Conservation (phyloP, 202 grass and related monocot genomes). For the Elaeis oleifera region DNA sequence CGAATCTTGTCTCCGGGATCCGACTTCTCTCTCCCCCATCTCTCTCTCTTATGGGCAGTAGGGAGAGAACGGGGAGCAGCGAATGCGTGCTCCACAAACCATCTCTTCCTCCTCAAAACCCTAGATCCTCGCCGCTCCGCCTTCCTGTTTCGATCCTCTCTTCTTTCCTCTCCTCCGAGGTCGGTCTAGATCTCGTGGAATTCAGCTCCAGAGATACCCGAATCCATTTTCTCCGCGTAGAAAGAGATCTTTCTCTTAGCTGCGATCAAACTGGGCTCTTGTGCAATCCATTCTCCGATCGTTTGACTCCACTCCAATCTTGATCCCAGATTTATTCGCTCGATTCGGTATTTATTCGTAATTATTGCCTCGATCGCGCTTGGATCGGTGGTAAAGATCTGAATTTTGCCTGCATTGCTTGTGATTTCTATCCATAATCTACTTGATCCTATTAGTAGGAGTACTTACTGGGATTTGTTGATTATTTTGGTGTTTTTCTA, state of each 20-base stretch:
- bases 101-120: conserved; percentile 2
- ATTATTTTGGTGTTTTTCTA: no score
- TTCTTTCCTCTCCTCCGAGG: not conserved
- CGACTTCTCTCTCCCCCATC: not conserved
- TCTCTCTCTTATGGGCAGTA: not conserved
- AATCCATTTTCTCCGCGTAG: not conserved
- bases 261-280: not conserved
- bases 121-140: not conserved
- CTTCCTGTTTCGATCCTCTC: not conserved
- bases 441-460: no score
- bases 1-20: not conserved
- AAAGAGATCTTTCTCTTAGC: no score
- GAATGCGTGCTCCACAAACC: not conserved
- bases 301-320: no score
- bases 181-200: not conserved
- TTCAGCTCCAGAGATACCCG: not conserved
- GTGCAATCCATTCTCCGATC: not conserved
- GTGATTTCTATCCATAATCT: no score
- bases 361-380: not conserved
- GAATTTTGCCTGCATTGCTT: no score
- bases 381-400: no score
- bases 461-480: no score
- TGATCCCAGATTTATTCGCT: no score
- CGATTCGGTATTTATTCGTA: no score
- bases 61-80: not conserved